Conservation (phyloP, 2,329 filamentous ascomycete species). For the Graphilbum sp. region DNA sequence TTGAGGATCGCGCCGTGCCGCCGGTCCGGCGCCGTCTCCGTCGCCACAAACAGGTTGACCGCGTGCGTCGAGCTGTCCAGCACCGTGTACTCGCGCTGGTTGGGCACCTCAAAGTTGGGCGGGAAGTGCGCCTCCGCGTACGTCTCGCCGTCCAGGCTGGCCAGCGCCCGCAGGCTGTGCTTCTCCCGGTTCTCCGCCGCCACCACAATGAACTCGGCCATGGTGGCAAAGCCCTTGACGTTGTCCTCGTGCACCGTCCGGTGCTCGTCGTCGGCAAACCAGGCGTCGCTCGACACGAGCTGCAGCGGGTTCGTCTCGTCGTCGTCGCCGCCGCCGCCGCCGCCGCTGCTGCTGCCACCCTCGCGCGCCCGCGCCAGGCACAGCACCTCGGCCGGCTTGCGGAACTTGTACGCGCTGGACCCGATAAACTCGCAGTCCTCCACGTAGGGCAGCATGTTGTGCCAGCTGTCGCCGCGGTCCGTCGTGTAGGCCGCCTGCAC, state of each 20-base stretch:
- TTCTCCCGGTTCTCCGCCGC: slow-evolving; percentile 56
- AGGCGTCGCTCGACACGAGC: slow-evolving; percentile 64
- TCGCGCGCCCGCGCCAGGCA: slow-evolving; percentile 49
- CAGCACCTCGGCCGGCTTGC: slow-evolving; percentile 37
- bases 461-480: slow-evolving; percentile 71
- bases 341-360: slow-evolving; percentile 20
- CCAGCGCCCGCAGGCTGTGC: slow-evolving; percentile 56
- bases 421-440: slow-evolving; percentile 77
- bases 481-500: slow-evolving; percentile 58
- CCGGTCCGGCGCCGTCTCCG: slow-evolving; percentile 45
- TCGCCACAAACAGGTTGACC: slow-evolving; percentile 83
- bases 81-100: slow-evolving; percentile 77
- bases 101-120: slow-evolving; percentile 60
- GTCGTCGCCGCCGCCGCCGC: neutral
- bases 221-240: slow-evolving; percentile 76
- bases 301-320: slow-evolving; percentile 51
- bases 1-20: slow-evolving; percentile 83
- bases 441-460: slow-evolving; percentile 56
- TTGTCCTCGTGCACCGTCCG: slow-evolving; percentile 47
- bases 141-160: slow-evolving; percentile 67
- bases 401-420: slow-evolving; percentile 37
- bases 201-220: slow-evolving; percentile 92
- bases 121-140: slow-evolving; percentile 83
- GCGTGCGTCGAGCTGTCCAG: slow-evolving; percentile 90
- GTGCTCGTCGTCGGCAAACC: slow-evolving; percentile 43